Conservation (phyloP, 176 grass and related monocot genomes). For the Cenchrus americanus region DNA sequence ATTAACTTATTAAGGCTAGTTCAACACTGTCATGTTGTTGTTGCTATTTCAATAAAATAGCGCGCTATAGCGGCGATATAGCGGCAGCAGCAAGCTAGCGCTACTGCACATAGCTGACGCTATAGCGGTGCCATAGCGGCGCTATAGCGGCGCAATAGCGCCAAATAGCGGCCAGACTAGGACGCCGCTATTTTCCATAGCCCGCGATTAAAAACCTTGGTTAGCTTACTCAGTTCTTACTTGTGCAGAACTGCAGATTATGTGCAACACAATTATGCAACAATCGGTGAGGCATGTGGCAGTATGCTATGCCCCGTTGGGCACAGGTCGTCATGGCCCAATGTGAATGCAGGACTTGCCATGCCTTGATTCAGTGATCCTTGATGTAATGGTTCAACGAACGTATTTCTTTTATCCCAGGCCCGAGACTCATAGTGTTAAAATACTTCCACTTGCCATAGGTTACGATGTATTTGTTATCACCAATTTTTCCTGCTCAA, state of each 20-base stretch:
- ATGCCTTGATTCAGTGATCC: neutral
- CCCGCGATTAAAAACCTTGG: no score
- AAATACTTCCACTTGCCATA: constrained; percentile 10
- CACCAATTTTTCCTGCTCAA: neutral
- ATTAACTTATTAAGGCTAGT: no score
- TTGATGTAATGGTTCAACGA: neutral
- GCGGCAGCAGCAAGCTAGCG: no score
- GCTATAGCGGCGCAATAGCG: no score
- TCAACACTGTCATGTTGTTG: no score
- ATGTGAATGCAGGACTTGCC: neutral
- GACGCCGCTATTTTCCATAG: no score
- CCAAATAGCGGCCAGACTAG: no score
- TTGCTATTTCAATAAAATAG: no score
- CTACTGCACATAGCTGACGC: no score
- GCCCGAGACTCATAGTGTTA: neutral
- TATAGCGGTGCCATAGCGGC: no score
- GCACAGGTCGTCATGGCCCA: neutral
- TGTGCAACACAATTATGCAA: no score
- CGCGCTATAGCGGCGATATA: no score
- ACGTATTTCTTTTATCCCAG: neutral
- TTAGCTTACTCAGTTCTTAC: neutral
- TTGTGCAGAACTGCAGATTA: neutral
- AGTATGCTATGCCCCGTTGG: neutral
- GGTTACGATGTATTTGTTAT: neutral
- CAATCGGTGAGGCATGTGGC: neutral